Base-by-base conservation (phyloP, 177 flowering plant genomes). In the Vitis hybrid region DNA sequence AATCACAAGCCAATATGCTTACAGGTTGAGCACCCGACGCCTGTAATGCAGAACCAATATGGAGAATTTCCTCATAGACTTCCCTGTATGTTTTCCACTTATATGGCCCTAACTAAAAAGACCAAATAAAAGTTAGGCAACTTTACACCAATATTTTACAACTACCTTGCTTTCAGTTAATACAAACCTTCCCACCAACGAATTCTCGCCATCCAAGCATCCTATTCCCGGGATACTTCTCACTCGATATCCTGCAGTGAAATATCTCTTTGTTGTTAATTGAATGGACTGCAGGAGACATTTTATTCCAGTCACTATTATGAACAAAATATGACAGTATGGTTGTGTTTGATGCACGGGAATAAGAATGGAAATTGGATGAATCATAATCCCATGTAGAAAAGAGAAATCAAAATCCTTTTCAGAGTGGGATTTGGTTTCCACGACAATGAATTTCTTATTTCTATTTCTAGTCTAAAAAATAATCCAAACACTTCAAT, bases 161-260 rank as follows among this genome's bases (percentile, higher is more conserved):
- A 27, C 32, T 68, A 1, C 53, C 14, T 30, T 30, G 46, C 35
- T 48, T 67, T 46, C 53, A 32, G 65, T 1, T 17, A 58, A 30
- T 48, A 60, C 7, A 61, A 76, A 93, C 99, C 92, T 91, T 89
- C 53, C 86, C 97, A 74, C 84, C 78, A 41, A 74, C 65, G 41
- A 85, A 48, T 73, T 82, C 79, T 20, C 99, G 92, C 94, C 94
- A 86, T 58, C 99, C 99, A 50, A 95, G 90, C 98, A 95, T 95
- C 75, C 75, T 81, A 67, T 91, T 95, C 48, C 69, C 79, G 41
- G 94, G 86, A 77, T 83, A 64, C 79, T 85, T 87, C 68, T 82
- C 71, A 46, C 74, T 95, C 41, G 98, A 81, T 35, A 11, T 24
- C 63, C 99, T 95, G 86, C 79, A 79, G 9, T 61, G 65, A 32